Evolutionary conservation across 1,284 basidiomycete species (phyloP).

Genomic region (Ganoderma sinense): DNA sequence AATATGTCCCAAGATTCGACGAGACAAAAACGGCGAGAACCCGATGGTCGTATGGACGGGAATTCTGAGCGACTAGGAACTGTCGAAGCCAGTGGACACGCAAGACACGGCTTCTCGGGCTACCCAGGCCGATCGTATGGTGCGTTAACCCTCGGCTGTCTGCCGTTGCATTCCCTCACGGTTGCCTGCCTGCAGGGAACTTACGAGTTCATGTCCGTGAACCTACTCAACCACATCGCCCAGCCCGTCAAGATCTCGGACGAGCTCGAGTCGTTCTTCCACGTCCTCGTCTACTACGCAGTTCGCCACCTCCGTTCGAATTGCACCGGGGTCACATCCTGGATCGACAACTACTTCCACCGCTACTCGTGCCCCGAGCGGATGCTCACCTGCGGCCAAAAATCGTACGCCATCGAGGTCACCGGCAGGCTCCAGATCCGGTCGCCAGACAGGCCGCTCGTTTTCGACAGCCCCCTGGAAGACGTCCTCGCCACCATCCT

Average conservation of each 20-base stretch:
- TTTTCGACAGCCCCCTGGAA: not conserved
- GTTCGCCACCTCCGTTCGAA: slow-evolving; percentile 13
- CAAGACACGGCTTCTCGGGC: too few relatives aligned
- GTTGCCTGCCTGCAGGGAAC: slow-evolving; percentile 2
- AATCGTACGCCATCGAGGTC: not conserved
- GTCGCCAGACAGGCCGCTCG: not conserved
- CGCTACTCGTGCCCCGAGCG: not conserved
- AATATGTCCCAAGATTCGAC: not conserved
- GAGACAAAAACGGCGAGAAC: not conserved
- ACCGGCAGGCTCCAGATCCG: not conserved
- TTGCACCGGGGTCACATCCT: not conserved
- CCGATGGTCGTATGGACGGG: slow-evolving; percentile 9
- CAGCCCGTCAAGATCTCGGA: slow-evolving; percentile 8
- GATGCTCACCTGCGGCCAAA: not conserved
- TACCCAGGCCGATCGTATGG: not conserved
- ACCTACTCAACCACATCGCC: not conserved
- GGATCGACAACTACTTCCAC: slow-evolving; percentile 20
- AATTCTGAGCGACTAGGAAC: slow-evolving; percentile 23
- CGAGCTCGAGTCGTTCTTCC: slow-evolving; percentile 25
- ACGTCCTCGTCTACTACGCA: slow-evolving; percentile 19
- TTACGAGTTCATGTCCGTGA: slow-evolving; percentile 11
- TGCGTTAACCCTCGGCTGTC: not conserved
- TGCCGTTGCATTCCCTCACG: too few relatives aligned
- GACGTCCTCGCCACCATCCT: not conserved
- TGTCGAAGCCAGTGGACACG: not conserved